Evolutionary conservation across 352 stramenopile genomes (phyloP).

Genomic region (Globisporangium cystogenes): DNA sequence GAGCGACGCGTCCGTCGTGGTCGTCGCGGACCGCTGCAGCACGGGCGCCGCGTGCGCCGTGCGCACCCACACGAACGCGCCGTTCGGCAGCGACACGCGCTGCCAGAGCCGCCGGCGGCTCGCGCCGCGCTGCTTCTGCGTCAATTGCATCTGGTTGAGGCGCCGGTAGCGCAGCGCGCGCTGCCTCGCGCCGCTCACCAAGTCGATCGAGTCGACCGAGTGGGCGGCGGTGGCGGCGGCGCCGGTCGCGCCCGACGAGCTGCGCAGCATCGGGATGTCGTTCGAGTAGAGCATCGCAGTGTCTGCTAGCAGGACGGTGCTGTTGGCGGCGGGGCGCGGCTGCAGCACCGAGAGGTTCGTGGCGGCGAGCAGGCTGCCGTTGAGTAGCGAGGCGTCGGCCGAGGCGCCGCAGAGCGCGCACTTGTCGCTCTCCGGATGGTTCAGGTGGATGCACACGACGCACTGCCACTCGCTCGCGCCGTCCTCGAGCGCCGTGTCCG

Average conservation of each 20-base stretch:
- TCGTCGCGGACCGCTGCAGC: conserved; percentile 13
- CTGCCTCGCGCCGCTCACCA: conserved; percentile 36
- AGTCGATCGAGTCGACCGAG: conserved; percentile 21
- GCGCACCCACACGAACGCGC: conserved; percentile 60
- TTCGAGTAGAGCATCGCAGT: conserved; percentile 12
- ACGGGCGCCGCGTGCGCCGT: conserved; percentile 26
- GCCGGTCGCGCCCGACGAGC: conserved; percentile 12
- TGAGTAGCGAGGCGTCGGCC: conserved; percentile 42
- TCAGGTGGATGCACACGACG: conserved; percentile 68
- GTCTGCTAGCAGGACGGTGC: conserved; percentile 14
- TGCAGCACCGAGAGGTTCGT: conserved; percentile 20
- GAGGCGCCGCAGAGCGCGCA: conserved; percentile 64
- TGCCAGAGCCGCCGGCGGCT: conserved; percentile 52
- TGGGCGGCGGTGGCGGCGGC: neutral
- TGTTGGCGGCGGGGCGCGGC: neutral
- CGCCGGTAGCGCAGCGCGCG: conserved; percentile 51
- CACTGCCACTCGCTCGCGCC: conserved; percentile 67
- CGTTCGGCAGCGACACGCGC: conserved; percentile 44
- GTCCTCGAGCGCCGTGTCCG: conserved; percentile 57
- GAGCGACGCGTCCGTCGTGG: conserved; percentile 30
- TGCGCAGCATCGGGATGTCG: conserved; percentile 17
- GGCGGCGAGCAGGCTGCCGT: conserved; percentile 26
- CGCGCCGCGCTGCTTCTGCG: conserved; percentile 55
- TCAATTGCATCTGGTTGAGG: conserved; percentile 65
- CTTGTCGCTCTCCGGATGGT: conserved; percentile 55